Evolutionary conservation across 2,329 filamentous ascomycete genomes (phyloP), one percentile per base, ranked within the genome.

Genomic region (Chaetomium olivaceum): DNA sequence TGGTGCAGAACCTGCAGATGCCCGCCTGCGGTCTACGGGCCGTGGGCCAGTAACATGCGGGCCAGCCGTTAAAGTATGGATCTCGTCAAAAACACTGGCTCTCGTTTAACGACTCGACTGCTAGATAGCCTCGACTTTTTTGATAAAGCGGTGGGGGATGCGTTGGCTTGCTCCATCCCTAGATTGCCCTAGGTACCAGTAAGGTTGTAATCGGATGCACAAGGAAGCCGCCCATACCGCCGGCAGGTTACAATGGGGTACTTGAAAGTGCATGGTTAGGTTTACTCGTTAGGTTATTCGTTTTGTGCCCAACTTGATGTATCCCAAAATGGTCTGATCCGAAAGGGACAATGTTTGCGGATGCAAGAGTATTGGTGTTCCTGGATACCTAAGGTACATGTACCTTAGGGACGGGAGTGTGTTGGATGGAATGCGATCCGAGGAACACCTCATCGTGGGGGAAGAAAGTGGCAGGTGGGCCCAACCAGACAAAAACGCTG

Each of bases 1-100:
- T 21, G 46, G n/a, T 9, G n/a, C 33, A 33, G 25, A 56, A 14
- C 48, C 48, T 68, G 64, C 64, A 67, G 58, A 57, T 61, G 56
- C 56, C 57, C 31, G 58, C 25, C 51, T 68, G 64, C 62, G 56
- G 43, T 14, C 39, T 39, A 51, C 57, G 51, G 62, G 50, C 62
- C 51, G 64, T 58, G 25, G 25, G 25, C 27, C 31, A 43, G 39
- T 43, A 19, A 43, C 39, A 43, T 59, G 25, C 31, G 39, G 23
- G 48, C 31, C 58, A 48, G 57, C 23, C 21, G 21, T 55, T 9
- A 50, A 46, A 31, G 33, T 2, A 16, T 21, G 2, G 7, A 27
- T 21, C 3, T 61, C 8, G 31, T 39, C 14, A 21, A 33, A 55
- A n/a, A n/a, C 19, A 33, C 16, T 55, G 52, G 16, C 27, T 27